A percentile compares a stretch with the other conserved stretches of the same genome.
phyloP scores from a whole-genome alignment of 768 basidiomycete species.

The Podaxis sp. region DNA sequence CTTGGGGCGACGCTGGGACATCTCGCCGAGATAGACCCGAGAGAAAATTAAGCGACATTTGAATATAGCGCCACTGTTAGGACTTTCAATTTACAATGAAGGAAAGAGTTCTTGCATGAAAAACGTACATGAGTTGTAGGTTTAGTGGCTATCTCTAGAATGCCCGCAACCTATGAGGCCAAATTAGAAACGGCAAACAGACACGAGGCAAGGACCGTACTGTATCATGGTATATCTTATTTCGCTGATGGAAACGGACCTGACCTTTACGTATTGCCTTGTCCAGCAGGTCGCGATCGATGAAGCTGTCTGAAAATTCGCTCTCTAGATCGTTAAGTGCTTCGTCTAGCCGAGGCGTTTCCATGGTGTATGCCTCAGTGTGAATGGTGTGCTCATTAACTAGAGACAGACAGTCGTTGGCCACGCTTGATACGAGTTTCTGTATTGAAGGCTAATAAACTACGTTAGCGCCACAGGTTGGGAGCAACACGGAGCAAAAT shows the following conservation, averaged over 20 bases:
- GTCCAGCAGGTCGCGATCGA: constrained; percentile 42
- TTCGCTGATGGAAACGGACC: constrained; percentile 44
- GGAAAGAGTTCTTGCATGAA: constrained; percentile 6
- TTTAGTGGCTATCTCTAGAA: constrained; percentile 59
- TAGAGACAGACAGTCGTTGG: constrained; percentile 58
- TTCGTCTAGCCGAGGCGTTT: constrained; percentile 44
- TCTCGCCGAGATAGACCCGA: constrained; percentile 66
- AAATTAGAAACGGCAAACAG: constrained; percentile 15
- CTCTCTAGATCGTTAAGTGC: constrained; percentile 47
- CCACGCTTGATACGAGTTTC: constrained; percentile 62
- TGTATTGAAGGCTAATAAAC: constrained; percentile 68
- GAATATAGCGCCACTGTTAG: constrained; percentile 76
- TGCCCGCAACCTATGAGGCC: constrained; percentile 48
- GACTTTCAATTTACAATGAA: neutral
- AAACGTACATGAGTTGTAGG: constrained; percentile 70
- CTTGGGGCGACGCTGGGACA: constrained; percentile 45
- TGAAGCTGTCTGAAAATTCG: constrained; percentile 47
- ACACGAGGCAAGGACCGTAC: constrained; percentile 30
- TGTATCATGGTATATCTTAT: constrained; percentile 46
- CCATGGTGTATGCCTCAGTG: constrained; percentile 59
- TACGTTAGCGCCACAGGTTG: constrained; percentile 2
- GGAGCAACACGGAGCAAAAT: neutral
- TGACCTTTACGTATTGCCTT: constrained; percentile 43
- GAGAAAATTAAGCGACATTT: constrained; percentile 67
- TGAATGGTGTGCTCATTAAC: constrained; percentile 65